Conservation (phyloP, 169 alveolate species). For the Neospora caninum region DNA sequence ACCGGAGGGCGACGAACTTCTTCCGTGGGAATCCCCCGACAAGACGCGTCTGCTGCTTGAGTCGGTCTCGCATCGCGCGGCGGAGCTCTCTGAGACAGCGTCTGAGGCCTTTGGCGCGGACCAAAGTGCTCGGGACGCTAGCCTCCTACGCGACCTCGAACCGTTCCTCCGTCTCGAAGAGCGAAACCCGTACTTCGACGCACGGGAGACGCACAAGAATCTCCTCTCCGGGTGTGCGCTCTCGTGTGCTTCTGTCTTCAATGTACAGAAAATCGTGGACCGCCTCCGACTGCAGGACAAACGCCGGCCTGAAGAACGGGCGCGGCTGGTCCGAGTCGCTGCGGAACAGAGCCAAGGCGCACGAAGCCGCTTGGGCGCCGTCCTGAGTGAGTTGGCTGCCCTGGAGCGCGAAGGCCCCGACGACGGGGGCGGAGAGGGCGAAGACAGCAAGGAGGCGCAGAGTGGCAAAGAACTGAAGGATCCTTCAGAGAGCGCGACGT, state of each 20-base stretch:
- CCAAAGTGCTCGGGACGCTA: background rate
- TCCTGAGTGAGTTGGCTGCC: background rate
- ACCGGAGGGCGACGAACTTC: background rate
- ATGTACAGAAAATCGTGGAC: background rate
- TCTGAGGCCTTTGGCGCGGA: background rate
- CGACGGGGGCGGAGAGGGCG: background rate
- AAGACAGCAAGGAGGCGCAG: background rate
- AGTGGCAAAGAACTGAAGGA: background rate
- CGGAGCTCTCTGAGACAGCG: background rate
- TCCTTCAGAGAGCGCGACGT: background rate
- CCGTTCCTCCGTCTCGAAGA: background rate
- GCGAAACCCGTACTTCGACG: background rate
- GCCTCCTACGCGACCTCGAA: slow-evolving; percentile 1
- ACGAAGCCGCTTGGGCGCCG: background rate
- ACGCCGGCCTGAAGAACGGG: slow-evolving; percentile 16
- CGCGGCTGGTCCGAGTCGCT: background rate
- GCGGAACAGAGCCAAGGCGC: background rate
- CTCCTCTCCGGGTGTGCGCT: background rate
- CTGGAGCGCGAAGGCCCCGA: background rate
- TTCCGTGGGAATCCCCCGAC: background rate
- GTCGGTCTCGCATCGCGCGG: background rate
- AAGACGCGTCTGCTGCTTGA: background rate
- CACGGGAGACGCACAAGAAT: slow-evolving; percentile 12
- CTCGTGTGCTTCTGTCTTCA: background rate
- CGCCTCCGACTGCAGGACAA: background rate